A percentile compares a stretch with the other conserved stretches of the same genome.
Evolutionary conservation across 129 eudicot genomes (phyloP).

Genomic region (Arctium lappa): DNA sequence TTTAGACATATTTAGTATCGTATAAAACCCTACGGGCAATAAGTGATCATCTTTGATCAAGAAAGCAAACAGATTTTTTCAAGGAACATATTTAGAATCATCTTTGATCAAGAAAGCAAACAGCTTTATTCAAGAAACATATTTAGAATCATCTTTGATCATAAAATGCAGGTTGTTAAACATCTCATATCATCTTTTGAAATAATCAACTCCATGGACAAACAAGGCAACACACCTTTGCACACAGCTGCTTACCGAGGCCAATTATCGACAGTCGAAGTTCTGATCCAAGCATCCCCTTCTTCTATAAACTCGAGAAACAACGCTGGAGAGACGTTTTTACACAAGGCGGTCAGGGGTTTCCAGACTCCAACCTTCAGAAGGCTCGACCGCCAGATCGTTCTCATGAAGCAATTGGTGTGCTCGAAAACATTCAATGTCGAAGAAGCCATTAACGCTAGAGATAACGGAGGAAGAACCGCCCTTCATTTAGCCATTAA

Average conservation of each 20-base stretch:
- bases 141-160: not conserved
- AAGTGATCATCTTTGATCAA: too few relatives aligned
- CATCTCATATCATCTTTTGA: conserved; percentile 47
- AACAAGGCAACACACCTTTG: conserved; percentile 80
- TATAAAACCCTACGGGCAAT: too few relatives aligned
- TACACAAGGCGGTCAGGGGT: conserved; percentile 72
- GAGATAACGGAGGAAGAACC: conserved; percentile 66
- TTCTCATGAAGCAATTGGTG: conserved; percentile 69
- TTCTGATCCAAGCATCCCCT: conserved; percentile 62
- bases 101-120: not conserved
- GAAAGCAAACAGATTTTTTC: too few relatives aligned
- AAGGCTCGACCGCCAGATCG: conserved; percentile 76
- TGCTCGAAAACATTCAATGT: conserved; percentile 37
- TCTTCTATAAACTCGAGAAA: conserved; percentile 48
- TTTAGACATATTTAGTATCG: not conserved
- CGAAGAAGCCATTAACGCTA: conserved; percentile 55
- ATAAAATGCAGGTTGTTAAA: conserved; percentile 62
- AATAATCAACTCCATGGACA: conserved; percentile 57
- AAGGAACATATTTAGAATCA: too few relatives aligned
- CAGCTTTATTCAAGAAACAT: not conserved
- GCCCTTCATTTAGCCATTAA: conserved; percentile 82
- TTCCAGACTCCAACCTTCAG: conserved; percentile 69
- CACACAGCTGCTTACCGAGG: conserved; percentile 91
- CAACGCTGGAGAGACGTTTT: conserved; percentile 72
- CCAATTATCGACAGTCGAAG: conserved; percentile 61